phyloP scores from a whole-genome alignment of 768 basidiomycete species.

The Suillus clintonianus region DNA sequence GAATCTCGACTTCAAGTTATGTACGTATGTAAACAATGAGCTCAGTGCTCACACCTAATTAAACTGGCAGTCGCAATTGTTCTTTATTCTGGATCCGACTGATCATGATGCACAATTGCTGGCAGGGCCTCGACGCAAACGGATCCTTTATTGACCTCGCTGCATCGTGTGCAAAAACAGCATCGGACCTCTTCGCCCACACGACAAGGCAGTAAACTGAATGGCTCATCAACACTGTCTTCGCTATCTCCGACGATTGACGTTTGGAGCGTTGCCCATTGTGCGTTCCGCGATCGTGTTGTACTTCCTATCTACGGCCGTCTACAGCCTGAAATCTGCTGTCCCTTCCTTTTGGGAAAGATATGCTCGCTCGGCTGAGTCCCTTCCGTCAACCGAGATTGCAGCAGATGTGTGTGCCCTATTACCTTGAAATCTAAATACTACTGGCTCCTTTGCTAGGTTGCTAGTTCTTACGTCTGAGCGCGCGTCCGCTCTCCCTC shows the following conservation, averaged over 20 bases:
- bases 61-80: too few relatives aligned
- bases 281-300: constrained; percentile 79
- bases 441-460: constrained; percentile 39
- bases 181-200: constrained; percentile 54
- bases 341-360: constrained; percentile 53
- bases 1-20: too few relatives aligned
- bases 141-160: constrained; percentile 62
- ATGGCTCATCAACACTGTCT: constrained; percentile 21
- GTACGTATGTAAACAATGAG: too few relatives aligned
- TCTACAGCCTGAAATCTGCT: constrained; percentile 59
- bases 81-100: too few relatives aligned
- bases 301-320: constrained; percentile 64
- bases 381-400: constrained; percentile 67
- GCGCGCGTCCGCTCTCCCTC: constrained; percentile 55
- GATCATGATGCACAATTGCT: too few relatives aligned
- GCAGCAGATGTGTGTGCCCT: constrained; percentile 70
- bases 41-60: too few relatives aligned
- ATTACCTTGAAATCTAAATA: neutral
- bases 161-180: constrained; percentile 63
- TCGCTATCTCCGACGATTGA: constrained; percentile 62
- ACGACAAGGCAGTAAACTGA: constrained; percentile 49
- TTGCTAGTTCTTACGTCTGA: constrained; percentile 76
- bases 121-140: too few relatives aligned
- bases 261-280: constrained; percentile 77
- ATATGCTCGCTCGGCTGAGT: constrained; percentile 53